A percentile compares a stretch with the other conserved stretches of the same genome.
Conservation (phyloP, 106 monocot genomes). For the Apostasia shenzhenica region DNA sequence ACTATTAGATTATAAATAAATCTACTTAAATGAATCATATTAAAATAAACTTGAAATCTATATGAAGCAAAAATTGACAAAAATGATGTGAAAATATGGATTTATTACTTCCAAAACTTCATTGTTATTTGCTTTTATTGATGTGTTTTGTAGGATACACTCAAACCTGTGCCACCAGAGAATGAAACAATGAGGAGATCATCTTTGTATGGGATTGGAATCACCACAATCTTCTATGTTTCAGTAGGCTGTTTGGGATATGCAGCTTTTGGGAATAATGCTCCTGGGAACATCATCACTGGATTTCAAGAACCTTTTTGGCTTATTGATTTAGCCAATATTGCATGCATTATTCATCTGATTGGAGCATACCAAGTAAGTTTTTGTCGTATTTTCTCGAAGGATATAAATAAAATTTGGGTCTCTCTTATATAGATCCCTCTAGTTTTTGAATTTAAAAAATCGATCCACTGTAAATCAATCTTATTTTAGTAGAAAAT, state of each 20-base stretch:
- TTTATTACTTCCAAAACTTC: not conserved
- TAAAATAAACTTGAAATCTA: no score
- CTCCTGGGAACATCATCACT: slow-evolving; percentile 54
- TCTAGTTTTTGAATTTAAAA: no score
- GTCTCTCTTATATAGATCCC: not conserved
- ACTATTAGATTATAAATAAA: no score
- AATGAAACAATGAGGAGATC: slow-evolving; percentile 76
- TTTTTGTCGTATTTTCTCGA: not conserved
- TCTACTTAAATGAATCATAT: no score
- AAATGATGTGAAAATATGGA: no score
- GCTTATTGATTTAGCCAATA: slow-evolving; percentile 62
- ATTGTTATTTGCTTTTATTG: not conserved
- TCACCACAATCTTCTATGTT: slow-evolving; percentile 53
- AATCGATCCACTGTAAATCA: no score
- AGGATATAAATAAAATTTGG: no score
- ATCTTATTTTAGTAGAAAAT: no score
- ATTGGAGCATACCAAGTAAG: slow-evolving; percentile 70
- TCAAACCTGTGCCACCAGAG: slow-evolving; percentile 62
- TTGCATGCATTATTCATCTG: slow-evolving; percentile 49
- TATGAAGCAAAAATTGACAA: no score
- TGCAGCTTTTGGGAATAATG: slow-evolving; percentile 61
- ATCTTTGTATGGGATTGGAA: slow-evolving; percentile 37
- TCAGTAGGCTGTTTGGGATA: slow-evolving; percentile 58
- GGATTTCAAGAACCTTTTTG: slow-evolving; percentile 69
- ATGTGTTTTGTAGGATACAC: slow-evolving; percentile 41